A percentile compares a stretch with the other conserved stretches of the same genome.
Evolutionary conservation across 768 basidiomycete species (phyloP).

Genomic region (Tylopilus plumbeoviolaceoides): DNA sequence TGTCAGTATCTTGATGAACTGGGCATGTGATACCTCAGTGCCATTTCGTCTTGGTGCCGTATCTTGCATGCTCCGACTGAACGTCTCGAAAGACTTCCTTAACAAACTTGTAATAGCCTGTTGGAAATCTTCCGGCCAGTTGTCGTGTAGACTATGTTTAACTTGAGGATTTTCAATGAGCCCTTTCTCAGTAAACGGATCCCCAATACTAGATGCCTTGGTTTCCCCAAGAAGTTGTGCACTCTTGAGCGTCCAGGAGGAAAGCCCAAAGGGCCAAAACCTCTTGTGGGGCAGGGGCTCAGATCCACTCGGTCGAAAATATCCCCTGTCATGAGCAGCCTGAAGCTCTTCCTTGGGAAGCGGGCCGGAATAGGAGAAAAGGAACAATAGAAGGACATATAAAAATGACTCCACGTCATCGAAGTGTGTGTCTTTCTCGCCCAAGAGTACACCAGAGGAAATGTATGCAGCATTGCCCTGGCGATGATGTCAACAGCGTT

Average conservation of each 20-base stretch:
- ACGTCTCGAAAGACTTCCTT: not conserved
- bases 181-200: no score
- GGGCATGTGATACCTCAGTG: not conserved
- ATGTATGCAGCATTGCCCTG: not conserved
- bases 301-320: constrained; percentile 1
- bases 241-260: not conserved
- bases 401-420: constrained; percentile 15
- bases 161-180: not conserved
- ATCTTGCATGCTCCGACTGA: not conserved
- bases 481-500: not conserved
- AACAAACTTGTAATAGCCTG: not conserved
- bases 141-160: not conserved
- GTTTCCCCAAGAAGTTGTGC: no score
- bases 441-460: not conserved
- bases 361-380: not conserved
- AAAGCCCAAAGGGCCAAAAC: constrained; percentile 4
- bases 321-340: not conserved
- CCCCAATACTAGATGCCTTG: no score
- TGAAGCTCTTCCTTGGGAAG: not conserved
- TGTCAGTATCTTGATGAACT: not conserved
- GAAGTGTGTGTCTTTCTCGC: not conserved
- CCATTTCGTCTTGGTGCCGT: no score
- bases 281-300: constrained; percentile 3
- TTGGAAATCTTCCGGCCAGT: not conserved
- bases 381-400: not conserved